Evolutionary conservation across 495 filamentous ascomycete species (phyloP).

Genomic region (Talaromyces liani): DNA sequence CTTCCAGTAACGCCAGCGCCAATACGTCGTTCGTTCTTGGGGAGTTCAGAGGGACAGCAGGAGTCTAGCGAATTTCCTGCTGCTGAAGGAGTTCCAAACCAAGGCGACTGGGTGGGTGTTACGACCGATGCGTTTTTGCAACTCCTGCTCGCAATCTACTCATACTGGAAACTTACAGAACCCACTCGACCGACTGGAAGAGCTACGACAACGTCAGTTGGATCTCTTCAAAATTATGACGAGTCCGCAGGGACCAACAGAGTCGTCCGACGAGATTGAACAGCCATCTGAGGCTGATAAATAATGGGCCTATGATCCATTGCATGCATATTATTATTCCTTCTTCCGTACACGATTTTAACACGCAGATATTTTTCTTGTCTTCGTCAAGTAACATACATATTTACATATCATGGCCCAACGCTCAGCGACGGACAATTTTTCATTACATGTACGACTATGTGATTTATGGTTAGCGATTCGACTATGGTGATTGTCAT

Average conservation of each 20-base stretch:
- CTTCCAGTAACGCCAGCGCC: conserved; percentile 88
- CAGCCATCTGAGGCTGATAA: background rate
- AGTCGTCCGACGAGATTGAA: conserved; percentile 10
- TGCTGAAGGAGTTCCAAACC: conserved; percentile 75
- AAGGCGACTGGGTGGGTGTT: conserved; percentile 84
- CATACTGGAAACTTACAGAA: conserved; percentile 60
- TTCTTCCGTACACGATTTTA: background rate
- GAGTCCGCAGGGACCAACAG: conserved; percentile 10
- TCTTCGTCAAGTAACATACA: background rate
- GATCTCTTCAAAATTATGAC: conserved; percentile 41
- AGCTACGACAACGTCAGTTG: conserved; percentile 56
- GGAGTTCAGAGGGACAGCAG: conserved; percentile 42
- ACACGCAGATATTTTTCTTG: background rate
- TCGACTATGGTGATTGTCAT: background rate
- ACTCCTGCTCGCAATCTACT: conserved; percentile 49
- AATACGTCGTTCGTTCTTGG: conserved; percentile 48
- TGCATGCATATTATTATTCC: background rate
- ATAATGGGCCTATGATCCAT: background rate
- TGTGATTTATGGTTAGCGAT: background rate
- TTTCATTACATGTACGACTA: background rate
- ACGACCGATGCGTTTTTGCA: conserved; percentile 45
- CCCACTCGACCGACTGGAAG: conserved; percentile 59
- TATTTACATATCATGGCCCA: background rate
- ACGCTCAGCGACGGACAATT: background rate
- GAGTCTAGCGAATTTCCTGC: conserved; percentile 48